Conservation (phyloP, 225 moss, liverwort and hornwort species). For the Polytrichum commune region DNA sequence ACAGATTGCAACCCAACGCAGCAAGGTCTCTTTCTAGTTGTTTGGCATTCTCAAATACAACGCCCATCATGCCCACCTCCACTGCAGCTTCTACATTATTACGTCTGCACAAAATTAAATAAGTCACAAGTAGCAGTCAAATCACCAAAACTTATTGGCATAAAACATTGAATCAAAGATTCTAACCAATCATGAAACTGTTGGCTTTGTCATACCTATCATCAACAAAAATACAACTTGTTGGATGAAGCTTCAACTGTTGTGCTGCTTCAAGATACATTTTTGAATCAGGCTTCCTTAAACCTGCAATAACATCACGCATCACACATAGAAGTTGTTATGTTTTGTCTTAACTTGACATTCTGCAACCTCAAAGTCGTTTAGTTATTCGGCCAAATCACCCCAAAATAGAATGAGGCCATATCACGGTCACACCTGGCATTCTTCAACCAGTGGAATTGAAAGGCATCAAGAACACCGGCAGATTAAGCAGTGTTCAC, state of each 20-base stretch:
- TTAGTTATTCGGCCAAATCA: no score
- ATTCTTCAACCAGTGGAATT: no score
- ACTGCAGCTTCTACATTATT: slow-evolving; percentile 85
- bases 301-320: slow-evolving; percentile 34
- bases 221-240: slow-evolving; percentile 82
- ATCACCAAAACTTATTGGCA: neutral
- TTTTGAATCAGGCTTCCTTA: slow-evolving; percentile 81
- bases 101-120: slow-evolving; percentile 38
- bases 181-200: no score
- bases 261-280: slow-evolving; percentile 67
- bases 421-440: no score
- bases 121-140: neutral
- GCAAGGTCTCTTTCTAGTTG: slow-evolving; percentile 75
- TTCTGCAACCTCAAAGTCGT: no score
- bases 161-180: no score
- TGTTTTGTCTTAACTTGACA: no score
- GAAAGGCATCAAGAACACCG: no score
- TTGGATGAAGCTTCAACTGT: slow-evolving; percentile 69
- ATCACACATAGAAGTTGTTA: no score
- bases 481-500: no score
- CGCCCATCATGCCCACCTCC: slow-evolving; percentile 76
- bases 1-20: slow-evolving; percentile 43
- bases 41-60: slow-evolving; percentile 64
- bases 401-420: no score
- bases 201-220: slow-evolving; percentile 55